phyloP scores from a whole-genome alignment of 805 yeast genomes.

The Barnettozyma pratensis region DNA sequence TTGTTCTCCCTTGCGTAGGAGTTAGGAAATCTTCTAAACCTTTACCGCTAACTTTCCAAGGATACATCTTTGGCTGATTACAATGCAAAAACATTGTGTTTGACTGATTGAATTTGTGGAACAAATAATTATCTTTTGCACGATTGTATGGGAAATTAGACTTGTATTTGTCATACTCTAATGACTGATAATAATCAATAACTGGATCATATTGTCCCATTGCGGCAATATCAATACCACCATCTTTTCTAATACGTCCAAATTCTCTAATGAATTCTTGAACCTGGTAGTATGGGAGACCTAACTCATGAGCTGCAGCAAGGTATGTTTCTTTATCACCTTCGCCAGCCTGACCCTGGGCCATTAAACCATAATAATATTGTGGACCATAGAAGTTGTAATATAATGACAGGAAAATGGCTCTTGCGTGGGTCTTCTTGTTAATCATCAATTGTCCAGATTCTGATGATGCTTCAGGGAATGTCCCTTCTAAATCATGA shows the following conservation, averaged over 20 bases:
- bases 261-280: conserved; percentile 46
- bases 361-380: conserved; percentile 51
- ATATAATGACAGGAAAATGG: conserved; percentile 55
- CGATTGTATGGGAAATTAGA: conserved; percentile 13
- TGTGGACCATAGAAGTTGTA: conserved; percentile 63
- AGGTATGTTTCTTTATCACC: conserved; percentile 79
- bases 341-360: conserved; percentile 67
- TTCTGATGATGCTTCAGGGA: conserved; percentile 67
- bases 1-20: conserved; percentile 18
- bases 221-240: conserved; percentile 40
- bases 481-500: conserved; percentile 63
- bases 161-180: conserved; percentile 13
- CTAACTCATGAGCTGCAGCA: conserved; percentile 56
- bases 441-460: conserved; percentile 62
- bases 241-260: conserved; percentile 33
- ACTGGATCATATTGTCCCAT: conserved; percentile 54
- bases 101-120: conserved; percentile 18
- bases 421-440: conserved; percentile 50
- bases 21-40: conserved; percentile 21
- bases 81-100: conserved; percentile 26
- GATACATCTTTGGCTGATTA: conserved; percentile 26
- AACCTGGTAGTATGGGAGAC: conserved; percentile 49
- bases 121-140: conserved; percentile 16
- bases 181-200: conserved; percentile 29
- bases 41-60: conserved; percentile 25